Evolutionary conservation across 1,139 yeast species (phyloP), one percentile per base, ranked within the genome.

Genomic region (Lodderomyces parapsilosis): DNA sequence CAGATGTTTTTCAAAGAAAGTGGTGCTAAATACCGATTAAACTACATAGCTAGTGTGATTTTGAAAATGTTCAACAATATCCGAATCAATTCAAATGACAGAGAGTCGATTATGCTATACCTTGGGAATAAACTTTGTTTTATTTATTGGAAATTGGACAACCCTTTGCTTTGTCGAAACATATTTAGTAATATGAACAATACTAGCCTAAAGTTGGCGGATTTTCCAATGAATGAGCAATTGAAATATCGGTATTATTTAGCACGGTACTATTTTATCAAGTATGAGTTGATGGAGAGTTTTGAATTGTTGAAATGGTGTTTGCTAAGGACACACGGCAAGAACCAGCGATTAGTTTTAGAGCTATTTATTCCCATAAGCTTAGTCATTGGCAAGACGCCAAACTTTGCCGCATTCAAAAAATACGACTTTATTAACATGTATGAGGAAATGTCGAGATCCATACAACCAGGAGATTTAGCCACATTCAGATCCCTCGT

Each of bases 131-230:
- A 72, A 41, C 62, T 86, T 36, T 86, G 93, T 58, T 70, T 76
- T 48, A 66, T 81, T 1, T 87, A 87, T 58, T 83, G 83, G 59
- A 68, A 65, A 42, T 71, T 85, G 32, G 78, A 72, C 38, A 83
- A 81, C 40, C 89, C 91, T 2, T 66, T 82, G 43, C 67, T 85
- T 10, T 86, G 94, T 58, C 80, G 86, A 25, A 86, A 85, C 55
- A 86, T 87, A 38, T 85, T 86, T 59, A 77, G 88, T 34, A 86
- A 86, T 57, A 78, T 86, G 68, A 83, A 80, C 51, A 81, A 81
- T 24, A 77, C 88, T 17, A 66, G 71, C 28, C 63, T 83, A 38
- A 60, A 58, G 34, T 72, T 82, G 50, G 54, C 64, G 1, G 54
- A 58, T 10, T 82, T 78, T 45, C 67, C 79, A 4, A 61, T 65